Base-by-base conservation (phyloP, 208 protist genomes). In the Borovskyia barvae region DNA sequence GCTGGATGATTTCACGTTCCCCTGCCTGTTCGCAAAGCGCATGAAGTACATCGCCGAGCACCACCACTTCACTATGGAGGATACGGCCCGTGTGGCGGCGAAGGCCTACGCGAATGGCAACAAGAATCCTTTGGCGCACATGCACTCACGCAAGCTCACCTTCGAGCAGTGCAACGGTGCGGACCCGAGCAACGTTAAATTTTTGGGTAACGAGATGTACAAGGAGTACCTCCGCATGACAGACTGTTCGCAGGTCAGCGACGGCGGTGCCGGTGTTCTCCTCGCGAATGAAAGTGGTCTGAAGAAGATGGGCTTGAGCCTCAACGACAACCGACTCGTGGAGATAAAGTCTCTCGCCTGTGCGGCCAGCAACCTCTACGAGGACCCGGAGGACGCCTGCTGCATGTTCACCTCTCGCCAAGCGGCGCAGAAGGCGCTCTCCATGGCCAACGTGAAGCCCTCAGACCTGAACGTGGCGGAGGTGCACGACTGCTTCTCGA, bases 401-500 rank as follows among this genome's bases (percentile, higher is more conserved):
- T 63, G 73, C 39, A 88, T 97, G 81, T 60, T 51, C 41, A 95
- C 85, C 24, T 93, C 85, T 1, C 67, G 42, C 26, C 66, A 71
- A 0, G 92, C 90, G 11, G 87, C 90, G 1, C 82, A 90, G 66
- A 72, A 69, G 48, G 89, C 87, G 8, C 80, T 92, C n/a, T 50
- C 69, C 32, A 33, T 52, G 17, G 87, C 92, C 14, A 77, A 78
- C 41, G 60, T 93, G 26, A 81, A 75, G 54, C 72, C 82, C 8
- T 35, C 45, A 0, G 77, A 92, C 24, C 50, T 95, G 48, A 47
- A 93, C 25, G 84, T 94, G 3, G 85, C 86, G 6, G 90, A 96
- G 70, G 82, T 97, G 39, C 93, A 97, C 70, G 93, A 97, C 76
- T 97, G 93, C 80, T 97, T 97, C 79, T 83, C 81, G 39, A 90